Evolutionary conservation across 116 monocot genomes (phyloP).

Genomic region (Thalassia testudinum): DNA sequence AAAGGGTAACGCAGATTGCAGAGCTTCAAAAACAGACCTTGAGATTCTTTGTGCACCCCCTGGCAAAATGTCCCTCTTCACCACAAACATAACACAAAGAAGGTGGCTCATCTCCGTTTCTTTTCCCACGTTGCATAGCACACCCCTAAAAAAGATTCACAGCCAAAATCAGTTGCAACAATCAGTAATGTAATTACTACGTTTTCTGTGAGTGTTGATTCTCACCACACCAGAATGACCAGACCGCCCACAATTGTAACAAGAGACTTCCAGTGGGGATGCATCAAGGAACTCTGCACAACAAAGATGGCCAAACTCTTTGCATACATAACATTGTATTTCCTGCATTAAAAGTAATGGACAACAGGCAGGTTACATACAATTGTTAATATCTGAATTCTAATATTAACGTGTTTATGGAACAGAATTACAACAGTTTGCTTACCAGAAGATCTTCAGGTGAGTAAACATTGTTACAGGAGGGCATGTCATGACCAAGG

Average conservation of each 20-base stretch:
- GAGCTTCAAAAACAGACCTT: slow-evolving; percentile 22
- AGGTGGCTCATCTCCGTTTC: slow-evolving; percentile 5
- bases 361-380: too few relatives aligned
- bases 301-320: slow-evolving; percentile 63
- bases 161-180: neutral
- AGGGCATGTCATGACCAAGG: slow-evolving; percentile 72
- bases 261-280: slow-evolving; percentile 31
- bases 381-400: too few relatives aligned
- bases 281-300: slow-evolving; percentile 32
- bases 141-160: slow-evolving; percentile 34
- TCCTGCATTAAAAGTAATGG: too few relatives aligned
- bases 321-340: slow-evolving; percentile 83
- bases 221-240: slow-evolving; percentile 76
- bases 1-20: too few relatives aligned
- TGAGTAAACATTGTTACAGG: slow-evolving; percentile 53
- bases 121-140: slow-evolving; percentile 33
- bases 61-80: slow-evolving; percentile 84
- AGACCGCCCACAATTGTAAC: slow-evolving; percentile 69
- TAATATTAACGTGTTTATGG: too few relatives aligned
- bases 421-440: too few relatives aligned
- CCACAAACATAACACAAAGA: slow-evolving; percentile 64
- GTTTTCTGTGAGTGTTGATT: neutral
- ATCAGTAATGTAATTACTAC: neutral
- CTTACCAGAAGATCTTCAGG: slow-evolving; percentile 59
- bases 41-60: slow-evolving; percentile 39